A percentile compares a stretch with the other conserved stretches of the same genome.
These are phyloP conservation scores for Lepraria neglecta DNA, from an alignment of 495 filamentous ascomycete genomes.

Conservation along the genomic window DNA sequence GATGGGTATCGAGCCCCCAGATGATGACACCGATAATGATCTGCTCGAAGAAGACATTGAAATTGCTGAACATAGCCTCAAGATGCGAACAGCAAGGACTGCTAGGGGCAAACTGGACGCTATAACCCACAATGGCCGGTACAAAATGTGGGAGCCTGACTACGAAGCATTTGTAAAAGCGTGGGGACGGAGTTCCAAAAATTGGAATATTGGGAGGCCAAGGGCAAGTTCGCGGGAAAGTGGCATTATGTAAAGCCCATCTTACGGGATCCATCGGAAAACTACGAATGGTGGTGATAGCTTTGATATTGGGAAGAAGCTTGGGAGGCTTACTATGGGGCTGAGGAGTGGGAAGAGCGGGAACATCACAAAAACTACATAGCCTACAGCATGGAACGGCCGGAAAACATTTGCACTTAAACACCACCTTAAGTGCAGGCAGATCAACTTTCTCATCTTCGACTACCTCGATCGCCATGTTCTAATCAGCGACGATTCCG, in stretches of 20 bases:
- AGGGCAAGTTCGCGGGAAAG: neutral
- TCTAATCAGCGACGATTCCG: too few relatives aligned
- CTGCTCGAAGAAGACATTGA: neutral
- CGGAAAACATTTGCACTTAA: too few relatives aligned
- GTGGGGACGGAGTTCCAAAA: neutral
- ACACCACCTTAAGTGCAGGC: too few relatives aligned
- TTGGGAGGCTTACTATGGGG: too few relatives aligned
- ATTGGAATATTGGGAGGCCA: neutral
- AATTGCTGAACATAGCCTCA: neutral
- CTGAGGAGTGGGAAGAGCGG: too few relatives aligned
- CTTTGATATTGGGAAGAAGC: too few relatives aligned
- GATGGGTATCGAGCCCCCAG: neutral
- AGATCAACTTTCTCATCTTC: too few relatives aligned
- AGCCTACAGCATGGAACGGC: too few relatives aligned
- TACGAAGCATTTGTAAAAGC: neutral
- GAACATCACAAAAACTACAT: too few relatives aligned
- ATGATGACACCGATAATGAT: neutral
- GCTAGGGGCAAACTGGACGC: neutral
- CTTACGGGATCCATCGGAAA: too few relatives aligned
- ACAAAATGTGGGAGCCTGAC: neutral
- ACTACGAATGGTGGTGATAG: too few relatives aligned
- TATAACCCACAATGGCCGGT: neutral
- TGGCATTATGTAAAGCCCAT: neutral
- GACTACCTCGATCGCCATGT: too few relatives aligned
- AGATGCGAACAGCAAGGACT: neutral